Evolutionary conservation across 352 stramenopile species (phyloP), one percentile per base, ranked within the genome.

Genomic region (Pythium aquatile): DNA sequence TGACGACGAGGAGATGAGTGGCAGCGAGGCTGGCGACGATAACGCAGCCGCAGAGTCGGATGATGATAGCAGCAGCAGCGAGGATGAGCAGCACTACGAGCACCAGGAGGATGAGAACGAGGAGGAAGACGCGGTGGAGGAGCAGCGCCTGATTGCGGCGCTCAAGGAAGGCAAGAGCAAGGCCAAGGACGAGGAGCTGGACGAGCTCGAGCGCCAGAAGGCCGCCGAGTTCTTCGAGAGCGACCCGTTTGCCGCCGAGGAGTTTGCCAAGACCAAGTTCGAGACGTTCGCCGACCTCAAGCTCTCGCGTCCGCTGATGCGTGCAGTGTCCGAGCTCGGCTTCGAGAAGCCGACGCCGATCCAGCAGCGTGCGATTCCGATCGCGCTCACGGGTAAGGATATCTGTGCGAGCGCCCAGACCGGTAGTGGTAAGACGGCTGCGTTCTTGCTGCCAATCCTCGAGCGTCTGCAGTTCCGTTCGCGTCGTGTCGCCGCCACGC

Each of bases 401-500:
- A 97, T 99, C 66, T 99, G 96, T 72, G 98, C 97, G 14, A 98
- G 90, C 57, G 97, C 97, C 1, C 90, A 98, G 65, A 99, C 97
- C 5, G 98, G 98, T 65, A 97, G 81, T 80, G 98, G 98, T 72
- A 99, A 99, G 75, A 99, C 97, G 11, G 97, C 97, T 5, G 97
- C 97, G 7, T 99, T 99, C 76, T 68, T 99, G 63, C 74, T 99
- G 9, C 97, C 97, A 20, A 97, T 99, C 42, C 76, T 99, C 35
- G 97, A 99, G 75, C 86, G 96, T 63, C 83, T 99, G 24, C 80
- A 99, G 55, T 98, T 98, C 69, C 88, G 95, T 26, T 92, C 86
- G 55, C 81, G 85, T 55, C 77, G 78, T 48, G 76, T 95, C 52
- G 79, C 96, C 30, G 91, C 85, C 2, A 99, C 95, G 37, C 92